A percentile compares a stretch with the other conserved stretches of the same genome.
phyloP scores from a whole-genome alignment of 345 rosid genomes.

The Capsella bursapastoris region DNA sequence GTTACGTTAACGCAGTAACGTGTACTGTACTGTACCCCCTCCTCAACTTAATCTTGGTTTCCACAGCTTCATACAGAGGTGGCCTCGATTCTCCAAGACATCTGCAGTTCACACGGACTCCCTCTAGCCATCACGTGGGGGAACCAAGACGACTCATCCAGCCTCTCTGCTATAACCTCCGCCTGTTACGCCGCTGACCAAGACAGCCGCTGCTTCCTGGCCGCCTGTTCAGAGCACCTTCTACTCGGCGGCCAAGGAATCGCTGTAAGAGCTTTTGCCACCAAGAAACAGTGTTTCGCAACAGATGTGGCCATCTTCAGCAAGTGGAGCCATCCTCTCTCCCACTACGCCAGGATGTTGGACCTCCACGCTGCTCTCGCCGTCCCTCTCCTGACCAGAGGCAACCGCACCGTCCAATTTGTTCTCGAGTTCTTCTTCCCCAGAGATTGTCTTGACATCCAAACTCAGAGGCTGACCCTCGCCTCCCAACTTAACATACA shows the following conservation, averaged over 20 bases:
- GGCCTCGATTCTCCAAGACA: conserved; percentile 55
- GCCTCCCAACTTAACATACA: conserved; percentile 53
- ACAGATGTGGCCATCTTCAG: conserved; percentile 65
- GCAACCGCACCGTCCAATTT: conserved; percentile 54
- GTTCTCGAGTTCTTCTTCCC: conserved; percentile 87
- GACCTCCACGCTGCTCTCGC: conserved; percentile 74
- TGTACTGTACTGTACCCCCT: not conserved
- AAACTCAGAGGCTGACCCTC: conserved; percentile 56
- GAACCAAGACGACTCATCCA: conserved; percentile 49
- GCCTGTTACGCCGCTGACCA: conserved; percentile 65
- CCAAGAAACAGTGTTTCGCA: conserved; percentile 63
- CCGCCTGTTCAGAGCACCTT: conserved; percentile 81
- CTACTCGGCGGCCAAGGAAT: conserved; percentile 71
- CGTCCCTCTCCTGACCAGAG: conserved; percentile 59
- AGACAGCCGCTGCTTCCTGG: conserved; percentile 53
- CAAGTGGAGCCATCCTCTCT: conserved; percentile 74
- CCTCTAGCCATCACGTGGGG: conserved; percentile 91
- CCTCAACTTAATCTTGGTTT: conserved; percentile 34
- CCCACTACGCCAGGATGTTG: conserved; percentile 83
- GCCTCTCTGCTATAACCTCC: conserved; percentile 61
- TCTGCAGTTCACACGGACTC: conserved; percentile 58
- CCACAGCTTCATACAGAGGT: conserved; percentile 44
- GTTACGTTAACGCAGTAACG: too few relatives aligned
- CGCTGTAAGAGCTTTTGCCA: conserved; percentile 70
- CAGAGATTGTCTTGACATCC: conserved; percentile 56